These are phyloP conservation scores for Zarea fungicola DNA, from an alignment of 2,329 filamentous ascomycete species.

Conservation along the genomic window DNA sequence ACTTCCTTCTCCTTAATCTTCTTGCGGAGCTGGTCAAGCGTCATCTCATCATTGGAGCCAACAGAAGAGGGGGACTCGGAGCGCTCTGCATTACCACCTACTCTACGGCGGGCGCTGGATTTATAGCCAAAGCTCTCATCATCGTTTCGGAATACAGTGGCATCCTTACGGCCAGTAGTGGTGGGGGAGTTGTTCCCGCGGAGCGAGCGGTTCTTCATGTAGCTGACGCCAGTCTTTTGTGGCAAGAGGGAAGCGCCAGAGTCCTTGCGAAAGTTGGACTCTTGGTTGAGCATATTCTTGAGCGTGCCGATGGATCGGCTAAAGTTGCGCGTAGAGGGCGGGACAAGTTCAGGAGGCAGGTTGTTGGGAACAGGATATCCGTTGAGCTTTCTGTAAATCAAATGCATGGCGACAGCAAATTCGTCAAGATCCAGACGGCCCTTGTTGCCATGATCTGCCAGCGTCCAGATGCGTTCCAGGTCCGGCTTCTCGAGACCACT, in stretches of 20 bases:
- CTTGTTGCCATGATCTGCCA: slow-evolving; percentile 90
- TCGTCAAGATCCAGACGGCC: slow-evolving; percentile 93
- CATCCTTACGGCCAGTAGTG: slow-evolving; percentile 73
- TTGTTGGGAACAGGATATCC: slow-evolving; percentile 87
- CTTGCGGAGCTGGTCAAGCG: slow-evolving; percentile 83
- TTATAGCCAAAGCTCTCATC: slow-evolving; percentile 89
- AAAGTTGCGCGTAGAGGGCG: slow-evolving; percentile 89
- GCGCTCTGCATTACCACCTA: slow-evolving; percentile 70
- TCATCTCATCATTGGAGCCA: slow-evolving; percentile 72
- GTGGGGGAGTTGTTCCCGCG: slow-evolving; percentile 55
- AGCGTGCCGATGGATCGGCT: slow-evolving; percentile 89
- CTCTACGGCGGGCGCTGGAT: slow-evolving; percentile 83
- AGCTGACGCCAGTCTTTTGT: slow-evolving; percentile 96
- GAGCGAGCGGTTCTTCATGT: slow-evolving; percentile 94
- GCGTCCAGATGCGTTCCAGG: slow-evolving; percentile 88
- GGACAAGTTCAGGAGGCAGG: slow-evolving; percentile 85
- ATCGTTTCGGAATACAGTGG: slow-evolving; percentile 94
- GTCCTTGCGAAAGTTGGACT: slow-evolving; percentile 84
- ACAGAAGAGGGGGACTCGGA: slow-evolving; percentile 68
- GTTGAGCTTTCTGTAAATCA: slow-evolving; percentile 96
- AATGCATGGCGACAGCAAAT: slow-evolving; percentile 97
- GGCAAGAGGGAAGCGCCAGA: slow-evolving; percentile 86
- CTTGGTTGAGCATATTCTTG: slow-evolving; percentile 81
- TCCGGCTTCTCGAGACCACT: slow-evolving; percentile 89
- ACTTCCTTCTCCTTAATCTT: slow-evolving; percentile 92